Conservation (phyloP, 441 rosid genomes). For the Euphorbia celastroides region DNA sequence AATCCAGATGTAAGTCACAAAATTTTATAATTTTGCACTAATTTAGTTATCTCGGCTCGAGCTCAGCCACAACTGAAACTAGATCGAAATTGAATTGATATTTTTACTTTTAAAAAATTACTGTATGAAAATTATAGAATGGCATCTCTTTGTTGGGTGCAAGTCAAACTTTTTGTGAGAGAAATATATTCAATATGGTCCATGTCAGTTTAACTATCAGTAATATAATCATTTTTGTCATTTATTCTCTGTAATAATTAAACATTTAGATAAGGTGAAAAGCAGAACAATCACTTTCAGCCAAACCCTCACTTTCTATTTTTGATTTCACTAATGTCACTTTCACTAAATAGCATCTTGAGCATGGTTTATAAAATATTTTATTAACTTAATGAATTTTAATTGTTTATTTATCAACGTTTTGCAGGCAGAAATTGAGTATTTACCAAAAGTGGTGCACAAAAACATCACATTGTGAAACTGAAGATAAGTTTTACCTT, state of each 20-base stretch:
- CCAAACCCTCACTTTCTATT: not conserved
- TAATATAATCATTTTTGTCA: not conserved
- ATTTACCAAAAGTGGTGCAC: slow-evolving; percentile 8
- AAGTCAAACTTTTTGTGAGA: not conserved
- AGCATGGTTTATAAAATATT: not conserved
- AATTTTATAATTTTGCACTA: too few relatives aligned
- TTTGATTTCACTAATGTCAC: not conserved
- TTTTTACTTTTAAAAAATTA: not conserved
- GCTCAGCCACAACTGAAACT: too few relatives aligned
- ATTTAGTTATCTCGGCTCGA: too few relatives aligned
- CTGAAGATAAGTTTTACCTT: slow-evolving; percentile 7
- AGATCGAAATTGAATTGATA: too few relatives aligned
- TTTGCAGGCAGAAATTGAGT: slow-evolving; percentile 11
- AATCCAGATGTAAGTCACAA: too few relatives aligned
- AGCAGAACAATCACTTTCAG: not conserved
- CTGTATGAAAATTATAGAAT: not conserved
- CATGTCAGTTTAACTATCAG: not conserved
- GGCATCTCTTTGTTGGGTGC: not conserved
- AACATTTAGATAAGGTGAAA: not conserved
- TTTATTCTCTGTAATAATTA: not conserved
- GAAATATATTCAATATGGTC: not conserved
- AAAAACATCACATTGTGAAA: slow-evolving; percentile 18
- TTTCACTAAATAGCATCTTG: not conserved
- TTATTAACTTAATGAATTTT: not conserved
- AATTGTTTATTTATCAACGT: not conserved